Conservation (phyloP, 2,329 filamentous ascomycete genomes). For the Aspergillus sp. region DNA sequence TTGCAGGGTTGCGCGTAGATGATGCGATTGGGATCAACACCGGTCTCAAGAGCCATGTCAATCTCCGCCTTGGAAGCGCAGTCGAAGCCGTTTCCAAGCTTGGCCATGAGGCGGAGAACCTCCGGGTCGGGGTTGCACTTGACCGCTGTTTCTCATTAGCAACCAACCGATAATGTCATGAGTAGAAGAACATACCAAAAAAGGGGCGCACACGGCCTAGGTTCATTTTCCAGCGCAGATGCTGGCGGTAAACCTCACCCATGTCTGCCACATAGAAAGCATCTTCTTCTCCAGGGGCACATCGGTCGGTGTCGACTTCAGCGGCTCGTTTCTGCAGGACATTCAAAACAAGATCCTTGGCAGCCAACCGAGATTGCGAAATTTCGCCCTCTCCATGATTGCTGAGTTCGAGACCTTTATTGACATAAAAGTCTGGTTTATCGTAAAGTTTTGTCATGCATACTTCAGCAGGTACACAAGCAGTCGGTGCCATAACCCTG, state of each 20-base stretch:
- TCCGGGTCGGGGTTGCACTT: conserved; percentile 97
- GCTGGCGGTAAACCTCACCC: conserved; percentile 97
- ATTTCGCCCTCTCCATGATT: conserved; percentile 48
- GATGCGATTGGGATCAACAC: conserved; percentile 83
- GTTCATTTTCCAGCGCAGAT: conserved; percentile 96
- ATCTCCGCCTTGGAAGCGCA: conserved; percentile 98
- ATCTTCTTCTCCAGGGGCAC: conserved; percentile 91
- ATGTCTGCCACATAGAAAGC: conserved; percentile 98
- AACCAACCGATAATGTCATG: not conserved
- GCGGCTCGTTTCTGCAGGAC: conserved; percentile 84
- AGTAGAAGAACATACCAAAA: conserved; percentile 66
- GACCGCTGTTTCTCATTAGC: conserved; percentile 63
- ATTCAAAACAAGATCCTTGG: conserved; percentile 82
- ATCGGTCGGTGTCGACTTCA: conserved; percentile 80
- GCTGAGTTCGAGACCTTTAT: conserved; percentile 32
- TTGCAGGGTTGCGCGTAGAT: conserved; percentile 99
- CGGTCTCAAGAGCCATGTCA: conserved; percentile 81
- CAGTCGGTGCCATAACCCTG: conserved; percentile 72
- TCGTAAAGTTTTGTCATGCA: conserved; percentile 34
- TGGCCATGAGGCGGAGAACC: conserved; percentile 82
- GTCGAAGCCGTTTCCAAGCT: conserved; percentile 92
- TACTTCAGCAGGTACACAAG: conserved; percentile 55
- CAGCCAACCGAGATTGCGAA: conserved; percentile 45
- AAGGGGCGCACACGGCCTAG: conserved; percentile 91
- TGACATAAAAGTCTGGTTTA: conserved; percentile 33